Percentiles rank a stretch among this genome's conserved stretches.
These are phyloP conservation scores for Tetraselmis striata DNA, from an alignment of 139 green algal genomes.

Conservation along the genomic window DNA sequence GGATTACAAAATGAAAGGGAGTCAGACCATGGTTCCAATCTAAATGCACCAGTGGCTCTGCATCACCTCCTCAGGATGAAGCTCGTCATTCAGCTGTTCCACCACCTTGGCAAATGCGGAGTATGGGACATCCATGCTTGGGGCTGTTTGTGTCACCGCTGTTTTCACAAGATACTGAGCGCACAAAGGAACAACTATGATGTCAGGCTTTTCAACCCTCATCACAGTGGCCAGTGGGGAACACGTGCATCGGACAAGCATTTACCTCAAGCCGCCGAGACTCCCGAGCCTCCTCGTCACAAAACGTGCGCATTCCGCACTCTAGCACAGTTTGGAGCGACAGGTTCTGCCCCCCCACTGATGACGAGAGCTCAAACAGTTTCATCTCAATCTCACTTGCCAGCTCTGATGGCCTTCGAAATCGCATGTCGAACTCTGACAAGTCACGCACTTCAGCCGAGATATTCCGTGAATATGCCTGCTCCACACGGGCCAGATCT, in stretches of 20 bases:
- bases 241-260: too few relatives aligned
- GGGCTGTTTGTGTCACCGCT: too few relatives aligned
- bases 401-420: background rate
- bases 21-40: too few relatives aligned
- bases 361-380: background rate
- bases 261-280: background rate
- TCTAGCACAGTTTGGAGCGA: background rate
- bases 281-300: background rate
- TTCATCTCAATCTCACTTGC: background rate
- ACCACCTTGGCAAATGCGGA: background rate
- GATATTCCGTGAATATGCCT: background rate
- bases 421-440: background rate
- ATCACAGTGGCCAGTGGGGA: too few relatives aligned
- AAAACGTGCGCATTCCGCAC: background rate
- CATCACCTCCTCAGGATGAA: too few relatives aligned
- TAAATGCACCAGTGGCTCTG: too few relatives aligned
- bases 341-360: background rate
- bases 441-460: background rate
- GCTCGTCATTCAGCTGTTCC: too few relatives aligned
- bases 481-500: background rate
- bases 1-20: too few relatives aligned
- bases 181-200: too few relatives aligned
- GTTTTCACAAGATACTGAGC: too few relatives aligned
- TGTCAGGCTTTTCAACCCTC: too few relatives aligned
- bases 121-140: too few relatives aligned